Percentiles rank a stretch among this genome's conserved stretches.
Conservation (phyloP, 345 rosid species). For the Microthlaspi erraticum region DNA sequence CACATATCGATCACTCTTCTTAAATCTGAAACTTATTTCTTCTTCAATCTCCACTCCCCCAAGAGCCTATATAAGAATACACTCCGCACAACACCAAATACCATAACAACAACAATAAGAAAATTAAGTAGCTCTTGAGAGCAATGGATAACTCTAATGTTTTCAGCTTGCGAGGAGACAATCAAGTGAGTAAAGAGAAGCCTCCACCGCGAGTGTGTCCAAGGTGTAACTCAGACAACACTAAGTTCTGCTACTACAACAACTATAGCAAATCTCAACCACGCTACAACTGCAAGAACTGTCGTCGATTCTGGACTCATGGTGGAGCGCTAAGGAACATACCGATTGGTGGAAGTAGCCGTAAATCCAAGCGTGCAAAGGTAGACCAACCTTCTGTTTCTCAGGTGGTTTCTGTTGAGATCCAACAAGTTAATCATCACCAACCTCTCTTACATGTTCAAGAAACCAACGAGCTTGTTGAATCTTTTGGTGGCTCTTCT, state of each 20-base stretch:
- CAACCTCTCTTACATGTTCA: slow-evolving; percentile 17
- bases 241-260: slow-evolving; percentile 41
- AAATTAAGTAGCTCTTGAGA: slow-evolving; percentile 2
- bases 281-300: slow-evolving; percentile 35
- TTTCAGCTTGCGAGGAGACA: not conserved
- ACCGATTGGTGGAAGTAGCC: slow-evolving; percentile 37
- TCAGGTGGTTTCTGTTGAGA: slow-evolving; percentile 5
- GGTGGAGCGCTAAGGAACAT: slow-evolving; percentile 37
- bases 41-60: not conserved
- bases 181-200: slow-evolving; percentile 25
- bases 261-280: slow-evolving; percentile 35
- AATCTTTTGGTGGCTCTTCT: slow-evolving; percentile 15
- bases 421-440: slow-evolving; percentile 6
- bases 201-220: slow-evolving; percentile 36
- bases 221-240: slow-evolving; percentile 36
- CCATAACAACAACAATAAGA: slow-evolving; percentile 3
- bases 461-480: slow-evolving; percentile 21
- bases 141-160: slow-evolving; percentile 4
- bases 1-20: slow-evolving; percentile 22
- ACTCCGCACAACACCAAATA: not conserved
- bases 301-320: slow-evolving; percentile 46
- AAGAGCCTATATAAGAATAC: slow-evolving; percentile 2
- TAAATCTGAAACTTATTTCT: slow-evolving; percentile 5
- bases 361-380: slow-evolving; percentile 16
- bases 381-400: slow-evolving; percentile 7